phyloP scores from a whole-genome alignment of 2,329 filamentous ascomycete species.

The Colletotrichum phormii region DNA sequence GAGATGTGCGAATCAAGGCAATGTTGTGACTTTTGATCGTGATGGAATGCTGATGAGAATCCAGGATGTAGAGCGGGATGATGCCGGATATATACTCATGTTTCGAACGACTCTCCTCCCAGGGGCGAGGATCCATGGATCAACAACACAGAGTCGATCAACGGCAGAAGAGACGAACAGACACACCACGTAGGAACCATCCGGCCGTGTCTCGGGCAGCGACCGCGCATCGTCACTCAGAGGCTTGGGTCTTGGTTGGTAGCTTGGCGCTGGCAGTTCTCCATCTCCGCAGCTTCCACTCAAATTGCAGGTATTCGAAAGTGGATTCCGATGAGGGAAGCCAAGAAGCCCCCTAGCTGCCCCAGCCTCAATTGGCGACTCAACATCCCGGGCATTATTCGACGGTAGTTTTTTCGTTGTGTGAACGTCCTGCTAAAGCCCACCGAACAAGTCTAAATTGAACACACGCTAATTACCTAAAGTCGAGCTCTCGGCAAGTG shows the following conservation, averaged over 20 bases:
- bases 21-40: neutral
- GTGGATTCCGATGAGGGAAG: slow-evolving; percentile 29
- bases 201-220: slow-evolving; percentile 23
- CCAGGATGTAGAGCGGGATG: neutral
- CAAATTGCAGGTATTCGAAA: slow-evolving; percentile 29
- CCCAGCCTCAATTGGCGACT: slow-evolving; percentile 33
- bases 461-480: slow-evolving; percentile 12
- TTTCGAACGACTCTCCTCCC: neutral
- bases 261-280: slow-evolving; percentile 17
- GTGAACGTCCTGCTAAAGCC: neutral
- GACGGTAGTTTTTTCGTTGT: slow-evolving; percentile 2
- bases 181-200: neutral
- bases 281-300: slow-evolving; percentile 24
- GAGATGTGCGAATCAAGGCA: neutral
- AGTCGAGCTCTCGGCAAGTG: neutral
- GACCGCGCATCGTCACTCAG: slow-evolving; percentile 31
- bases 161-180: neutral
- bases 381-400: slow-evolving; percentile 21
- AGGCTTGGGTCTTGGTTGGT: slow-evolving; percentile 35
- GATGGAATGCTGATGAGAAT: neutral
- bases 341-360: slow-evolving; percentile 26
- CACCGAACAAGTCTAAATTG: slow-evolving; percentile 1
- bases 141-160: neutral
- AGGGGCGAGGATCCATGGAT: neutral
- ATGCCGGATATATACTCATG: slow-evolving; percentile 27